These are phyloP conservation scores for Trichoderma asperellum DNA, from an alignment of 2,329 filamentous ascomycete species.

Conservation along the genomic window DNA sequence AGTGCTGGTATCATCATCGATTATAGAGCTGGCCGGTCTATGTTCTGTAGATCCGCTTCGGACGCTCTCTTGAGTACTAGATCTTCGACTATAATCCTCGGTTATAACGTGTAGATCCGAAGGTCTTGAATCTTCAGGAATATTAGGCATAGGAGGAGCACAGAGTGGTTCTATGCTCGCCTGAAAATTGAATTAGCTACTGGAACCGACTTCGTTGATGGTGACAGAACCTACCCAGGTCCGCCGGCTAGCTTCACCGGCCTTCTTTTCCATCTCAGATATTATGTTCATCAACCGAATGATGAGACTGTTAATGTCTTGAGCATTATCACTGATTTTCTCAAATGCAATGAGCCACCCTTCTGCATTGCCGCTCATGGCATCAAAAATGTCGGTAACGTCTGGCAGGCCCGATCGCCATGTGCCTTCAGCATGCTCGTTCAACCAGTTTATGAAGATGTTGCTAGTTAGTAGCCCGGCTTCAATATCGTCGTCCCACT, in stretches of 20 bases:
- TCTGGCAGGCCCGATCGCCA: conserved; percentile 65
- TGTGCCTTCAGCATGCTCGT: conserved; percentile 63
- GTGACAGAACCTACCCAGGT: conserved; percentile 62
- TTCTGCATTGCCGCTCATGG: conserved; percentile 91
- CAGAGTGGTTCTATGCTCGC: conserved; percentile 34
- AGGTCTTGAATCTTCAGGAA: conserved; percentile 18
- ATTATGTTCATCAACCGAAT: conserved; percentile 76
- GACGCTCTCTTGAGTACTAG: conserved; percentile 28
- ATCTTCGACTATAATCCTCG: conserved; percentile 10
- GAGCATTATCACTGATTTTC: conserved; percentile 73
- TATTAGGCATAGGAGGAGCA: conserved; percentile 22
- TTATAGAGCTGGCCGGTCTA: conserved; percentile 23
- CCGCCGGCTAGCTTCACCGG: conserved; percentile 79
- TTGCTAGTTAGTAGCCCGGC: conserved; percentile 77
- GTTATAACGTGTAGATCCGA: conserved; percentile 8
- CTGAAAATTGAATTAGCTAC: conserved; percentile 26
- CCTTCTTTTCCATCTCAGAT: conserved; percentile 82
- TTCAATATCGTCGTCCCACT: conserved; percentile 76
- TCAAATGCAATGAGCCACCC: conserved; percentile 85
- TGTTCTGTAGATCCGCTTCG: conserved; percentile 30
- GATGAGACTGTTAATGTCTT: conserved; percentile 70
- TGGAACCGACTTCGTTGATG: background rate
- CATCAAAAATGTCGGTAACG: conserved; percentile 74
- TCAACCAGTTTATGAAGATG: conserved; percentile 77
- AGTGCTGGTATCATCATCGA: conserved; percentile 30